Conservation (phyloP, 352 stramenopile species). For the Phytophthora ohioensis region DNA sequence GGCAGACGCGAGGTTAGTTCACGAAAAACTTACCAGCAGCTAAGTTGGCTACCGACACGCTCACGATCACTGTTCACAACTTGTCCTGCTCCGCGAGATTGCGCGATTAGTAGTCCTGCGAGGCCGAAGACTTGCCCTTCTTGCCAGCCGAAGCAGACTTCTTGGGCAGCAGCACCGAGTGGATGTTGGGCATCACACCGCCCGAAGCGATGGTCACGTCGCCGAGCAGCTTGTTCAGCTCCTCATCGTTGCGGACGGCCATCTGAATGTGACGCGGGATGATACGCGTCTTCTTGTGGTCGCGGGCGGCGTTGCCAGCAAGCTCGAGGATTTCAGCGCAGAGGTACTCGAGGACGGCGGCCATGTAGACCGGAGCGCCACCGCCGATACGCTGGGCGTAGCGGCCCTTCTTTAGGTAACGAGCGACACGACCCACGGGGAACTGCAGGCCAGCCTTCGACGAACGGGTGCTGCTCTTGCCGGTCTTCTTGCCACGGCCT, state of each 20-base stretch:
- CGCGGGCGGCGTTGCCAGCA: conserved; percentile 93
- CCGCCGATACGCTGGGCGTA: conserved; percentile 93
- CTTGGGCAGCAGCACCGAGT: conserved; percentile 92
- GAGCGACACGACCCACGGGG: conserved; percentile 94
- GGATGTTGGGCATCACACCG: conserved; percentile 97
- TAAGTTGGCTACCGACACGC: conserved; percentile 16
- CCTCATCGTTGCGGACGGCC: conserved; percentile 94
- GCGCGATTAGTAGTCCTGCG: conserved; percentile 69
- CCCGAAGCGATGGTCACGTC: conserved; percentile 96
- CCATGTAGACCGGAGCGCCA: conserved; percentile 95
- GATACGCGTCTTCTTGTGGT: conserved; percentile 98
- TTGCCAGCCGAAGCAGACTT: conserved; percentile 69
- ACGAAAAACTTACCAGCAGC: conserved; percentile 28
- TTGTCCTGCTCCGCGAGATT: conserved; percentile 25
- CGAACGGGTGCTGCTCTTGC: conserved; percentile 71
- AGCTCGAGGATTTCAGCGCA: conserved; percentile 96
- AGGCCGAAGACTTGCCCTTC: conserved; percentile 63
- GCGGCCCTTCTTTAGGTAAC: conserved; percentile 94
- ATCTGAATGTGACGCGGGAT: conserved; percentile 97
- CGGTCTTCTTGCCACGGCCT: conserved; percentile 72
- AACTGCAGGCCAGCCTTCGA: conserved; percentile 96
- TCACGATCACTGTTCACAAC: conserved; percentile 15
- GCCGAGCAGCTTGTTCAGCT: conserved; percentile 96
- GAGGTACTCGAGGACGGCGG: conserved; percentile 95
- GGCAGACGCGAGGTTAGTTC: conserved; percentile 12